phyloP scores from a whole-genome alignment of 2,329 filamentous ascomycete species.

The Lasiodiplodia sp. region DNA sequence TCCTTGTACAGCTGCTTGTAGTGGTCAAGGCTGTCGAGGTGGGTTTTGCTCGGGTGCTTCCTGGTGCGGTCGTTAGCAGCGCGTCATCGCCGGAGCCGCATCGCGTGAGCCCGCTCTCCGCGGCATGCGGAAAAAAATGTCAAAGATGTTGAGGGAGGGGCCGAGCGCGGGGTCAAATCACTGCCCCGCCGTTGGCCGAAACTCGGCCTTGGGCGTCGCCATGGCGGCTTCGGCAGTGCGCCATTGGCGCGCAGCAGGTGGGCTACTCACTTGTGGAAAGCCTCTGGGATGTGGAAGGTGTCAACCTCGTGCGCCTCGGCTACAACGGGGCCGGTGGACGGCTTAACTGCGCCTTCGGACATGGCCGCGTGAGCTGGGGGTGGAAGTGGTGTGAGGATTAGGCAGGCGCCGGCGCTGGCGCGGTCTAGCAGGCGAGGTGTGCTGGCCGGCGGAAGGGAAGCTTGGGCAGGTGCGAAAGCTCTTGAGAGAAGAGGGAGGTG shows the following conservation, averaged over 20 bases:
- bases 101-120: background rate
- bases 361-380: conserved; percentile 38
- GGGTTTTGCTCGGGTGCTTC: conserved; percentile 67
- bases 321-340: conserved; percentile 62
- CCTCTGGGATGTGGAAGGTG: conserved; percentile 69
- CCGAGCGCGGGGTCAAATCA: conserved; percentile 17
- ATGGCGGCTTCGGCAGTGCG: conserved; percentile 18
- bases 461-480: background rate
- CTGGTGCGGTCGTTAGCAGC: conserved; percentile 41
- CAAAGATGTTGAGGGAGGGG: background rate
- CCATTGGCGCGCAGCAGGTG: background rate
- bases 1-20: conserved; percentile 74
- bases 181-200: conserved; percentile 19
- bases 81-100: background rate
- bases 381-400: conserved; percentile 2
- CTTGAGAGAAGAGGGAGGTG: conserved; percentile 11
- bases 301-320: conserved; percentile 78
- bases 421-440: background rate
- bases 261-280: conserved; percentile 50
- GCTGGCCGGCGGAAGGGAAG: conserved; percentile 1
- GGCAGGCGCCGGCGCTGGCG: conserved; percentile 21
- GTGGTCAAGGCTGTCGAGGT: conserved; percentile 66
- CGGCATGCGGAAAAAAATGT: background rate
- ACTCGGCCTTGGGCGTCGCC: conserved; percentile 2
- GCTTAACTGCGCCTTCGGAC: conserved; percentile 52